A percentile compares a stretch with the other conserved stretches of the same genome.
These are phyloP conservation scores for Lipomyces orientalis DNA, from an alignment of 805 yeast genomes.

Conservation along the genomic window DNA sequence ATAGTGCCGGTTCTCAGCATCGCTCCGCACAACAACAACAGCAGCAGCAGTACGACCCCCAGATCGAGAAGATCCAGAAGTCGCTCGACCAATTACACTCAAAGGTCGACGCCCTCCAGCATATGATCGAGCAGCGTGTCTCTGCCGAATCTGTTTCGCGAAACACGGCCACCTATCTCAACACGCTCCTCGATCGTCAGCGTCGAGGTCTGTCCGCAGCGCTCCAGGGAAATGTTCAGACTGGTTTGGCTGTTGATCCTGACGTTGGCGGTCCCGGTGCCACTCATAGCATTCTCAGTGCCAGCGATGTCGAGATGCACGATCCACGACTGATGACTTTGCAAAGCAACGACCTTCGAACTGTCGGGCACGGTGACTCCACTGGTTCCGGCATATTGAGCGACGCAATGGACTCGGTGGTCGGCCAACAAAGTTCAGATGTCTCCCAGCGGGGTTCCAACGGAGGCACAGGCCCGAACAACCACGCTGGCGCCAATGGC, in stretches of 20 bases:
- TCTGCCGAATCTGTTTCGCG: constrained; percentile 16
- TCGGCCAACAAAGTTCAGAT: not conserved
- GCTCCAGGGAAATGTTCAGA: not conserved
- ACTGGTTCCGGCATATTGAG: constrained; percentile 2
- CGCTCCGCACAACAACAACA: constrained; percentile 41
- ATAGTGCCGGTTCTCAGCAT: constrained; percentile 17
- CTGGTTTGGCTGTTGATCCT: constrained; percentile 15
- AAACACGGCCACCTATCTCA: constrained; percentile 16
- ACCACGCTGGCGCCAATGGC: not conserved
- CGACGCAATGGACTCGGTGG: constrained; percentile 11
- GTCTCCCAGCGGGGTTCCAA: not conserved
- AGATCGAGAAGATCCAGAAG: constrained; percentile 27
- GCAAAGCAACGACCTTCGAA: not conserved
- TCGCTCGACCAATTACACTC: constrained; percentile 42
- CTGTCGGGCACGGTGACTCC: constrained; percentile 2
- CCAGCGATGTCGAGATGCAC: constrained; percentile 31
- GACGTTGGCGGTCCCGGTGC: constrained; percentile 17
- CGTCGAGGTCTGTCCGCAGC: constrained; percentile 8
- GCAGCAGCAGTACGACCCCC: constrained; percentile 40
- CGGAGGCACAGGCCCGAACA: not conserved
- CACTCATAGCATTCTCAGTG: constrained; percentile 15
- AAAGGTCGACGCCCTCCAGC: constrained; percentile 41
- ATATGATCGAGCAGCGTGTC: constrained; percentile 29
- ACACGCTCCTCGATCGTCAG: constrained; percentile 13
- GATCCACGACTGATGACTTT: constrained; percentile 32